phyloP scores from a whole-genome alignment of 2,329 filamentous ascomycete species.

The Colletotrichum liriopes region DNA sequence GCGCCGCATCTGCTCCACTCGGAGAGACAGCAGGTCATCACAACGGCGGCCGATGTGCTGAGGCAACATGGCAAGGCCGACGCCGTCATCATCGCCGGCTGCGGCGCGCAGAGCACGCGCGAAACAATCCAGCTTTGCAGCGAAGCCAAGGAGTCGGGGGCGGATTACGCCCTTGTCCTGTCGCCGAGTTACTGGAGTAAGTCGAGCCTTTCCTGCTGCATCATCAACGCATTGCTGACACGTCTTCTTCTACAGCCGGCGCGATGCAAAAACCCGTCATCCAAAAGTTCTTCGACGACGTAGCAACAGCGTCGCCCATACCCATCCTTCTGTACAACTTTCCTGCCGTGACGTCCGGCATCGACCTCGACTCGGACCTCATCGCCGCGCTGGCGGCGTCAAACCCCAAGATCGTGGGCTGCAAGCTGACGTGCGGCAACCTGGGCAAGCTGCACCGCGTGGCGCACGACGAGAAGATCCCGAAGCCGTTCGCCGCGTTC shows the following conservation, averaged over 20 bases:
- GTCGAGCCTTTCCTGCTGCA: conserved; percentile 59
- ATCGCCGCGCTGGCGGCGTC: conserved; percentile 67
- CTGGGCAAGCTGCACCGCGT: conserved; percentile 71
- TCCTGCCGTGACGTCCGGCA: conserved; percentile 76
- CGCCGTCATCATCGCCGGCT: conserved; percentile 73
- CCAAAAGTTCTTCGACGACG: conserved; percentile 71
- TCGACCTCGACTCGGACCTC: conserved; percentile 77
- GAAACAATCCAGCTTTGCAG: conserved; percentile 73
- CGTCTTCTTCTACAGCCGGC: conserved; percentile 45
- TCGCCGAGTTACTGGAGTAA: conserved; percentile 75
- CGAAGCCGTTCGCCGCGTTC: conserved; percentile 51
- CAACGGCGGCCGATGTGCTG: conserved; percentile 66
- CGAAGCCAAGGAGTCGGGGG: conserved; percentile 73
- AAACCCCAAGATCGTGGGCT: conserved; percentile 72
- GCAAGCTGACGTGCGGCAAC: conserved; percentile 78
- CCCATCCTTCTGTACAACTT: conserved; percentile 79
- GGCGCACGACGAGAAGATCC: conserved; percentile 30
- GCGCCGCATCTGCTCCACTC: conserved; percentile 67
- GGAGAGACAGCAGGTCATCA: conserved; percentile 70
- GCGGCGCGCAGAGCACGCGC: conserved; percentile 75
- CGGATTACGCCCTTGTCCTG: conserved; percentile 74
- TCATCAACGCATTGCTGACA: conserved; percentile 47
- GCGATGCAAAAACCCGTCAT: conserved; percentile 72
- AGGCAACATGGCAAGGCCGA: conserved; percentile 61
- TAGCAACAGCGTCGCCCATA: conserved; percentile 66